These are phyloP conservation scores for Solanum chilense DNA, from an alignment of 257 asterid genomes.

Conservation along the genomic window DNA sequence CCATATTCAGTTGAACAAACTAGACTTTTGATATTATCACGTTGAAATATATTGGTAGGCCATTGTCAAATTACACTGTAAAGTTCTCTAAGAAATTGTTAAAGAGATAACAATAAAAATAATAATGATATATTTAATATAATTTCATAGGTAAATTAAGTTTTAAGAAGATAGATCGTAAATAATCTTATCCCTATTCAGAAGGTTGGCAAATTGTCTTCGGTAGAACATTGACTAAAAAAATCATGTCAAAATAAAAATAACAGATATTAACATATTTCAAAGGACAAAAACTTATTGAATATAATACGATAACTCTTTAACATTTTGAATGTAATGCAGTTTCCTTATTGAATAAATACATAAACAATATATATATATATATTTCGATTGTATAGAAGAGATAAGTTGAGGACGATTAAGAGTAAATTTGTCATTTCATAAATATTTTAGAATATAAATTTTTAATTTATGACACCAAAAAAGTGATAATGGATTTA, in stretches of 20 bases:
- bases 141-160: too few species aligned
- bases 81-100: neutral
- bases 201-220: neutral
- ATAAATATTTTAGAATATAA: too few species aligned
- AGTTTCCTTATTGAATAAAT: neutral
- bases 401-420: too few species aligned
- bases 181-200: too few species aligned
- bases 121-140: neutral
- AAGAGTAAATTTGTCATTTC: too few species aligned
- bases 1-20: neutral
- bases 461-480: too few species aligned
- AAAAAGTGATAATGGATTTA: too few species aligned
- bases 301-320: neutral
- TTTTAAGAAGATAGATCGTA: neutral
- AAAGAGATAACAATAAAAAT: neutral
- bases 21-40: neutral
- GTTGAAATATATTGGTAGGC: neutral
- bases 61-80: neutral
- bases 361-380: neutral
- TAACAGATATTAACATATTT: too few species aligned
- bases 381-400: too few species aligned
- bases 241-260: neutral
- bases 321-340: neutral
- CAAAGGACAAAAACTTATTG: neutral
- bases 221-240: too few species aligned